Base-by-base conservation (phyloP, 140 eudicot genomes). In the Flaveria floridana region DNA sequence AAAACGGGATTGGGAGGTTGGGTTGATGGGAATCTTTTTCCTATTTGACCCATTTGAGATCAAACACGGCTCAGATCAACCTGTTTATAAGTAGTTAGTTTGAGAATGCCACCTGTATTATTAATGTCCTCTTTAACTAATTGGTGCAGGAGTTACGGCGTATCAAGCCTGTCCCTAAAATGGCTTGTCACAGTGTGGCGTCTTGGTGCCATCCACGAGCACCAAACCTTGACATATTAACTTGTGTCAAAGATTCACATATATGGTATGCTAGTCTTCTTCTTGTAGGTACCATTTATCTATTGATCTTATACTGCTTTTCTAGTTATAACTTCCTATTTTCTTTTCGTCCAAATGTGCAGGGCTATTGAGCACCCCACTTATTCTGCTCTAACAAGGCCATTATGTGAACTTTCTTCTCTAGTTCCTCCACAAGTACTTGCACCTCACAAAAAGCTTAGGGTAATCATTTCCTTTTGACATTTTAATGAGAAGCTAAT, bases 191-290 rank as follows among this genome's bases (percentile, higher is more conserved):
- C 80, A 94, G 99, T 76, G 97, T 94, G 86, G 97, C 99, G 34
- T 94, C 99, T 64, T 94, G 99, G 99, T 94, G 95, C 80, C 99
- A 94, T 79, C 99, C 99, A 75, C 92, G 99, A 81, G 99, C 99
- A 78, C 99, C 99, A 42, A 94, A 94, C 81, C 99, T 94, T 80
- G 99, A 94, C 78, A 94, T 94, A 76, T 80, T 94, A 82, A 94
- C 99, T 70, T 94, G 99, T 66, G 99, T 94, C 50, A 94, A 94
- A 79, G 99, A 94, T 84, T 94, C 99, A n/a, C 93, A 94, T 80
- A 94, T 90, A 74, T 94, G 99, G 99, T 94, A 85, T 25, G 83
- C 75, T 79, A 58, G 66, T 44, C 26, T 68, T 57, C 26, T 68
- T 57, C 16, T 19, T 41, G 56, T 65, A 13, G 41, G 41, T 34